Base-by-base conservation (phyloP, 2,329 filamentous ascomycete genomes). In the Chaetomium sp. region DNA sequence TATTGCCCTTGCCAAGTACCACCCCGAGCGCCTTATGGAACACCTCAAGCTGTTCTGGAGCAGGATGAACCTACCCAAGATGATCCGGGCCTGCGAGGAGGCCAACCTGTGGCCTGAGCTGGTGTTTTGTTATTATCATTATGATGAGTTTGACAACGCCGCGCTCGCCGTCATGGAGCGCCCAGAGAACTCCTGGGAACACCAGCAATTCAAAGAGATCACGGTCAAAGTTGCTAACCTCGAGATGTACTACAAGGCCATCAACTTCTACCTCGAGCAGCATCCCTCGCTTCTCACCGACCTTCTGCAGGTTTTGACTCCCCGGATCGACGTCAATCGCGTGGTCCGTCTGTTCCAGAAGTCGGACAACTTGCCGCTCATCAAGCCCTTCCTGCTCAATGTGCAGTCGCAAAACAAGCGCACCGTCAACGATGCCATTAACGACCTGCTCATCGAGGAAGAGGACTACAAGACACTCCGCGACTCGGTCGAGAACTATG, bases 301-400 rank as follows among this genome's bases (percentile, higher is more conserved):
- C 69, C 82, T 99, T 36, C 81, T 99, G 54, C 91, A 96, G 69
- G 88, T 84, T 9, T 79, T 99, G 61, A 96, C 94, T n/a, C 74
- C 91, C 47, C 88, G 94, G 58, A 92, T 99, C 62, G 94, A 99
- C 63, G 94, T 97, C 68, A 97, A 96, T 78, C 90, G 95, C 59
- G 94, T 99, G n/a, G 94, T 99, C 59, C 89, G 91, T 72, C 95
- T 99, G 84, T 99, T 99, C 76, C 86, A 96, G 76, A 95, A 95
- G 76, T 96, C 91, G 6, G 94, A 99, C 74, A 96, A 97, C 73
- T 86, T 97, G 64, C 94, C 95, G 53, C 78, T 99, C 53, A 97
- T 99, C 80, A 99, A 99, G 79, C 92, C 92, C 3, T 99, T 99
- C 87, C 77, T 99, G 65, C 83, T 99, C 57, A 96, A 91, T 65